A percentile compares a stretch with the other conserved stretches of the same genome.
Conservation (phyloP, 2,329 filamentous ascomycete species). For the Trichoderma atrobrunneum region DNA sequence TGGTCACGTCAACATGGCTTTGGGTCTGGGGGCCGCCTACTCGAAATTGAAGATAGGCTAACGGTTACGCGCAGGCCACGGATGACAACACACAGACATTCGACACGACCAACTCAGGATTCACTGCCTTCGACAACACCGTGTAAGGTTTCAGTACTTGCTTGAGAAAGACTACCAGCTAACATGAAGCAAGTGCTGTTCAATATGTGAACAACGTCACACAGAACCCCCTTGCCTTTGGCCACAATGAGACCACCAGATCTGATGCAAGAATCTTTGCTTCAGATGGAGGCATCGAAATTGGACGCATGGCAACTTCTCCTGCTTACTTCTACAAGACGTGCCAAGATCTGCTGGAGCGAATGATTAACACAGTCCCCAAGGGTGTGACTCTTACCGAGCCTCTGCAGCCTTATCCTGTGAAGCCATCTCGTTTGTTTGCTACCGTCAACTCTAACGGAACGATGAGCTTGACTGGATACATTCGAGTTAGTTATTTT, state of each 20-base stretch:
- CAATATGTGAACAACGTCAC: constrained; percentile 24
- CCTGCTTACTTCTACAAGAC: constrained; percentile 18
- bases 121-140: constrained; percentile 24
- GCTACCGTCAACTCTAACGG: constrained; percentile 15
- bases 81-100: constrained; percentile 22
- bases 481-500: constrained; percentile 12
- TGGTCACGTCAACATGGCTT: neutral
- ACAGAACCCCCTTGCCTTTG: constrained; percentile 25
- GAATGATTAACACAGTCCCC: constrained; percentile 22
- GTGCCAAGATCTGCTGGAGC: constrained; percentile 17
- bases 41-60: neutral
- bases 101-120: constrained; percentile 16
- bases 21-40: too few species aligned
- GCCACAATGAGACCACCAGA: constrained; percentile 25
- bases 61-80: neutral
- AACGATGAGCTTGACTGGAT: constrained; percentile 19
- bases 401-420: constrained; percentile 16
- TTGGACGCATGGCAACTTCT: constrained; percentile 10
- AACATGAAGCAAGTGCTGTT: constrained; percentile 20
- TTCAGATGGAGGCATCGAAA: constrained; percentile 22
- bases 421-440: constrained; percentile 19
- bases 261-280: constrained; percentile 25
- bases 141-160: constrained; percentile 6
- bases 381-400: constrained; percentile 17
- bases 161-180: neutral